Percentiles rank a stretch among this genome's conserved stretches.
Conservation (phyloP, 176 grass and related monocot species). For the Calamus simplicifolius region DNA sequence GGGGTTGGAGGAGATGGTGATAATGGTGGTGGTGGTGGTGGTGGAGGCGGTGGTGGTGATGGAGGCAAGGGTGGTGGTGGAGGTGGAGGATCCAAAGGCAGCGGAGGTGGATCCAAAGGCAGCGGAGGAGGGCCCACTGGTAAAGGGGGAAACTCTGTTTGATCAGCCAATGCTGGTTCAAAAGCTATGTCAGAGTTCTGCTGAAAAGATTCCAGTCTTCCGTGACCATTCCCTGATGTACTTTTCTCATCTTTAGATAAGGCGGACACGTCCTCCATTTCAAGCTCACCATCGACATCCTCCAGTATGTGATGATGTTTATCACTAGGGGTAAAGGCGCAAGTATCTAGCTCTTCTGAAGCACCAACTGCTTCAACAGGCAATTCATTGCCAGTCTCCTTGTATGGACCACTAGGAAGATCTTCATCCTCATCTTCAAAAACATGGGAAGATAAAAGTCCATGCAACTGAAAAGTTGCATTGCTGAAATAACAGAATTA, state of each 20-base stretch:
- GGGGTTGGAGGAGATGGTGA: slow-evolving; percentile 30
- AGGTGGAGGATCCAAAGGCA: no score
- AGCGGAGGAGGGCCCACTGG: slow-evolving; percentile 47
- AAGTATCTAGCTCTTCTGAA: slow-evolving; percentile 34
- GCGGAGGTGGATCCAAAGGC: slow-evolving; percentile 57
- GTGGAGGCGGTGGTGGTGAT: slow-evolving; percentile 65
- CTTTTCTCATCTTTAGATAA: no score
- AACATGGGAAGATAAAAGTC: slow-evolving; percentile 55
- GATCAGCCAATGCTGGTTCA: slow-evolving; percentile 27
- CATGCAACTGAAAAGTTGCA: slow-evolving; percentile 59
- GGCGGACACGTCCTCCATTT: slow-evolving; percentile 48
- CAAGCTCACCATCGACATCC: slow-evolving; percentile 33
- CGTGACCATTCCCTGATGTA: slow-evolving; percentile 17
- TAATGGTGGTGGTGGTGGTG: slow-evolving; percentile 36
- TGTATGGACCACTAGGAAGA: slow-evolving; percentile 26
- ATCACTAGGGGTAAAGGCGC: slow-evolving; percentile 23
- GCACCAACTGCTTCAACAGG: slow-evolving; percentile 25
- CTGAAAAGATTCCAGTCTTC: slow-evolving; percentile 3
- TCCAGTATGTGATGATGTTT: slow-evolving; percentile 23
- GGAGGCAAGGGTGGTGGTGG: slow-evolving; percentile 48
- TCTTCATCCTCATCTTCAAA: slow-evolving; percentile 66
- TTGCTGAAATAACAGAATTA: slow-evolving; percentile 61
- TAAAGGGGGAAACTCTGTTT: slow-evolving; percentile 45
- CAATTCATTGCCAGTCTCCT: slow-evolving; percentile 25
- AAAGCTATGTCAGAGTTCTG: slow-evolving; percentile 11